Conservation (phyloP, 1,139 yeast genomes). For the Yamadazyma blattariae region DNA sequence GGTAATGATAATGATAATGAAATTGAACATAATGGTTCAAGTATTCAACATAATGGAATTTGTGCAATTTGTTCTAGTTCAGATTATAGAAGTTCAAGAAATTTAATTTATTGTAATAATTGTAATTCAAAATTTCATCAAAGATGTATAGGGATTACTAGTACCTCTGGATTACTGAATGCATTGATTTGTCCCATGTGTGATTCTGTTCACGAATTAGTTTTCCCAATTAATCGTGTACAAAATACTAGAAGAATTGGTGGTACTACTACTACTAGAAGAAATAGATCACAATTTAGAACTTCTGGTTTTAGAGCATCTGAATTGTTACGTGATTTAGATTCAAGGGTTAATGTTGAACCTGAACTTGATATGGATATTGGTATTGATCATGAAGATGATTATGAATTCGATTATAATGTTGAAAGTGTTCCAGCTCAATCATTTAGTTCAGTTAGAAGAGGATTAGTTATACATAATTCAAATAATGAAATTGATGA, state of each 20-base stretch:
- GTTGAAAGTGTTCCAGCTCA: background rate
- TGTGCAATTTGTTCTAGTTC: constrained; percentile 41
- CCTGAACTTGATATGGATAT: background rate
- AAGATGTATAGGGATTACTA: constrained; percentile 29
- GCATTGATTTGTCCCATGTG: constrained; percentile 47
- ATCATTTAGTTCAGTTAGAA: background rate
- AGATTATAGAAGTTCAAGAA: constrained; percentile 22
- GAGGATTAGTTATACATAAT: constrained; percentile 27
- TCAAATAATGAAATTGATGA: constrained; percentile 37
- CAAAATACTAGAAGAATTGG: background rate
- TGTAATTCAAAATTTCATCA: constrained; percentile 38
- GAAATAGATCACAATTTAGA: no score
- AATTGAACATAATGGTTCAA: no score
- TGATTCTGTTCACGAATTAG: constrained; percentile 30
- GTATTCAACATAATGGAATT: constrained; percentile 17
- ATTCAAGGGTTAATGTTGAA: background rate
- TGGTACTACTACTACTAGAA: no score
- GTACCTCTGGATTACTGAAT: constrained; percentile 11
- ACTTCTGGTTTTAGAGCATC: no score
- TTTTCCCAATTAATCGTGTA: background rate
- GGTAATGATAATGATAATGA: constrained; percentile 1
- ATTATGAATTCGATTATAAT: no score
- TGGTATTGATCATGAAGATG: no score
- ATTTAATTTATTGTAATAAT: constrained; percentile 27
- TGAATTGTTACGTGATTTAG: no score